phyloP scores from a whole-genome alignment of 139 green algal genomes.

The Astrephomene gubernaculifera region DNA sequence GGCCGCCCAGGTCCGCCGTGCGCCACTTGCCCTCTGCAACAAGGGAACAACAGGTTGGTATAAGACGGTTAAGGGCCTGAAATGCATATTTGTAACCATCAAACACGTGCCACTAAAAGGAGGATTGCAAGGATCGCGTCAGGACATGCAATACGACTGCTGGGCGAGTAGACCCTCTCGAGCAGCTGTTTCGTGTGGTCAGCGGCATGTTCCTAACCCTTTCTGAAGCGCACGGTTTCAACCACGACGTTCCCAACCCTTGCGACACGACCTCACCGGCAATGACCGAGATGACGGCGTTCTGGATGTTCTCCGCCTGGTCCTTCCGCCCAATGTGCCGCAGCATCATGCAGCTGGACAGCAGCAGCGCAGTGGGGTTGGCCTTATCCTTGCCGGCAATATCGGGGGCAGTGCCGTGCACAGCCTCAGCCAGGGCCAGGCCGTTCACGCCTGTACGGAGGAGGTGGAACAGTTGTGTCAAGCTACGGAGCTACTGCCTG shows the following conservation, averaged over 20 bases:
- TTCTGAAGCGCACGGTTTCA: too few relatives aligned
- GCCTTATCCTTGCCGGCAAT: slow-evolving; percentile 88
- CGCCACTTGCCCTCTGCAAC: slow-evolving; percentile 87
- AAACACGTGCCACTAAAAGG: too few relatives aligned
- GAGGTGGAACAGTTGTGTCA: background rate
- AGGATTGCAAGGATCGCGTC: too few relatives aligned
- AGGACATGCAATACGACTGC: too few relatives aligned
- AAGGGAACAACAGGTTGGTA: background rate
- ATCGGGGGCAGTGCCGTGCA: slow-evolving; percentile 97
- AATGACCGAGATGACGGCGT: slow-evolving; percentile 74
- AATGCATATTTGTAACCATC: too few relatives aligned
- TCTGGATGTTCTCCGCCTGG: slow-evolving; percentile 85
- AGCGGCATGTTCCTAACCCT: too few relatives aligned
- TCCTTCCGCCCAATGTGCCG: slow-evolving; percentile 80
- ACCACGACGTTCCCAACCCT: too few relatives aligned
- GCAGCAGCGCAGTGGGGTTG: slow-evolving; percentile 96
- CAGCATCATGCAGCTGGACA: slow-evolving; percentile 96
- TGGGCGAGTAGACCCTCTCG: too few relatives aligned
- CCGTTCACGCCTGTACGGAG: slow-evolving; percentile 69
- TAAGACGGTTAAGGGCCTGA: background rate
- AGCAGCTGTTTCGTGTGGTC: too few relatives aligned
- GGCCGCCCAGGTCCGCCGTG: slow-evolving; percentile 92
- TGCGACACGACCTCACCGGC: slow-evolving; percentile 38
- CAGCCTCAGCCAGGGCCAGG: slow-evolving; percentile 93
- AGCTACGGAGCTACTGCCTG: too few relatives aligned